Evolutionary conservation across 2,329 filamentous ascomycete genomes (phyloP).

Genomic region (Dothideomycetes sp.): DNA sequence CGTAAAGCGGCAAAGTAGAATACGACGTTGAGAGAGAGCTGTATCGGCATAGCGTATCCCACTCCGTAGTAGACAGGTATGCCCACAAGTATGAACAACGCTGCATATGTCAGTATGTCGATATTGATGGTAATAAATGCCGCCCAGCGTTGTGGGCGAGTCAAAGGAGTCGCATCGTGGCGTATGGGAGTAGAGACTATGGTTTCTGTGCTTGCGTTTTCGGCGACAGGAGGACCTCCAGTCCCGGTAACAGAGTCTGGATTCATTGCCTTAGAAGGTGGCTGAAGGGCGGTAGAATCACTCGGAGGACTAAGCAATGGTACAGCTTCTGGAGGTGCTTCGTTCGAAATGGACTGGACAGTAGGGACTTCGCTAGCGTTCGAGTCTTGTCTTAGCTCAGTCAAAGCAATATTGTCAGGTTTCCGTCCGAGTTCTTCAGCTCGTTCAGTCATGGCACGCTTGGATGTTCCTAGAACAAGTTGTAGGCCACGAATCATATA

Average conservation of each 20-base stretch:
- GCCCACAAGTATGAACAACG: constrained; percentile 43
- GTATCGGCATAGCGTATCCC: constrained; percentile 42
- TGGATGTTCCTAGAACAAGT: constrained; percentile 42
- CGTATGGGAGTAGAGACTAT: constrained; percentile 19
- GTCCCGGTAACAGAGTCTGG: constrained; percentile 19
- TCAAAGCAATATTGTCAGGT: constrained; percentile 42
- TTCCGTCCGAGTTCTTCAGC: constrained; percentile 42
- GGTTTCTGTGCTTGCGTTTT: background rate
- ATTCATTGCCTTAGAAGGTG: constrained; percentile 19
- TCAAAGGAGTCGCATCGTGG: constrained; percentile 36
- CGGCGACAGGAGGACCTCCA: constrained; percentile 19
- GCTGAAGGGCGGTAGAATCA: constrained; percentile 12
- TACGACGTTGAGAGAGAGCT: constrained; percentile 42
- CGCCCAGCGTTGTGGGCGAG: constrained; percentile 44
- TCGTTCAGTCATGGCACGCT: constrained; percentile 43
- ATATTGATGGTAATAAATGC: constrained; percentile 37
- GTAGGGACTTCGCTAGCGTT: constrained; percentile 6
- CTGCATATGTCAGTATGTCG: constrained; percentile 38
- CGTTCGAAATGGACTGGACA: background rate
- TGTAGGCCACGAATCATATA: constrained; percentile 48
- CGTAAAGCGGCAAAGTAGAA: constrained; percentile 43
- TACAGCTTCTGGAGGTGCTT: background rate
- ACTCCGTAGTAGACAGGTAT: constrained; percentile 46
- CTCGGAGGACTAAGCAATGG: constrained; percentile 1
- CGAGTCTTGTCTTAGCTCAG: constrained; percentile 15